Evolutionary conservation across 2,329 filamentous ascomycete species (phyloP).

Genomic region (Ophiosphaerella narmari): DNA sequence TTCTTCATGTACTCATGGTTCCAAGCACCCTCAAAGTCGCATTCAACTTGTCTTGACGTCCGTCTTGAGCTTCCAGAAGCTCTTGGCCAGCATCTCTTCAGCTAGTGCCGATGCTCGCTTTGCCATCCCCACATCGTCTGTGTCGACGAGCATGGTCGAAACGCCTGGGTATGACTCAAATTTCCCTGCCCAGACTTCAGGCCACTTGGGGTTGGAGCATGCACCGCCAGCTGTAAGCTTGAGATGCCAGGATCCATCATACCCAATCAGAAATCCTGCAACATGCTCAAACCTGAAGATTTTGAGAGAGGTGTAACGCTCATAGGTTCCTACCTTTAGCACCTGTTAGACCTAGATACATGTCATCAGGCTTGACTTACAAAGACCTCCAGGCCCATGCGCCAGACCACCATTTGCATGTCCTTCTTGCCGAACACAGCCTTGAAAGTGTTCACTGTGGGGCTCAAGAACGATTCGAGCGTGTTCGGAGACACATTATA

Average conservation of each 20-base stretch:
- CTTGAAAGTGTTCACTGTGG: constrained; percentile 17
- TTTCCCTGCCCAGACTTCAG: constrained; percentile 21
- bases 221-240: constrained; percentile 15
- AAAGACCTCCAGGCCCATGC: constrained; percentile 23
- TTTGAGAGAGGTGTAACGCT: constrained; percentile 14
- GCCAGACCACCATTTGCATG: constrained; percentile 23
- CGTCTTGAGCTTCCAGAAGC: constrained; percentile 15
- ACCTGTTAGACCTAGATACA: background rate
- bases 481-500: constrained; percentile 7
- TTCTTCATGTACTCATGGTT: too few species aligned
- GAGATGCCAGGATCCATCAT: constrained; percentile 24
- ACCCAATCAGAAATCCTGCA: constrained; percentile 21
- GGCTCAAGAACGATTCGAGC: constrained; percentile 13
- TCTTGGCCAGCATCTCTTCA: constrained; percentile 2
- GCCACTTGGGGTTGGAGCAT: constrained; percentile 15
- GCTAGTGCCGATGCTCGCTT: constrained; percentile 11
- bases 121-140: constrained; percentile 5
- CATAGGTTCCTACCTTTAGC: constrained; percentile 16
- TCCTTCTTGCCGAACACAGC: constrained; percentile 14
- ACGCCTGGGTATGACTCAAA: constrained; percentile 18
- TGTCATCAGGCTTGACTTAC: constrained; percentile 7
- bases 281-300: constrained; percentile 18
- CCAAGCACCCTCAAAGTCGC: background rate
- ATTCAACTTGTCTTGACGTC: constrained; percentile 12
- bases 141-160: constrained; percentile 18